Evolutionary conservation across 2,329 filamentous ascomycete genomes (phyloP), one percentile per base, ranked within the genome.

Genomic region (Monilinia aucupariae): DNA sequence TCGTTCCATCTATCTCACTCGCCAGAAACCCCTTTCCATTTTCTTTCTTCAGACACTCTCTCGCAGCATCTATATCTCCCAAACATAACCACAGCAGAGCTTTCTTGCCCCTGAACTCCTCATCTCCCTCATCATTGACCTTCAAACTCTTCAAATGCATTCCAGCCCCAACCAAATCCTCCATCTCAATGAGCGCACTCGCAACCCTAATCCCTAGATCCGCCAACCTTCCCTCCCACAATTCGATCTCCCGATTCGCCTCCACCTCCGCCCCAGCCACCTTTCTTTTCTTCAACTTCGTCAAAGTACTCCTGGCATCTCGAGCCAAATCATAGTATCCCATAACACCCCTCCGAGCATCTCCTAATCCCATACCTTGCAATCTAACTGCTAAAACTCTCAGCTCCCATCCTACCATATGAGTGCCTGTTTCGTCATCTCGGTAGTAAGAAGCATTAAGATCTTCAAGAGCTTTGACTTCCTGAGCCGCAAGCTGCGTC

Each of bases 271-370:
- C 37, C 9, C 55, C 55, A 41, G 45, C 13, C 56, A 41, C 12
- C 43, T 51, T 32, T 20, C 61, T 56, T 60, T 75, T 73, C 15
- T 73, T 76, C 0, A 84, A 80, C 39, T 77, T 79, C 22, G 78
- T 76, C 6, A 90, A 78, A 63, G 82, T 81, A 2, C 79, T 78
- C 22, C 92, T 81, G 2, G 90, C 91, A 74, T 96, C 91, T 10
- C 89, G 78, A 0, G 88, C 92, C 2, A 97, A 81, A 66, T 96
- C 92, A 73, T 96, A 96, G 73, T 96, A 91, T 51, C 89, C 90
- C 81, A 94, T 93, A 63, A 99, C 87, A 4, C 90, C 89, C 65
- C 92, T 83, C 5, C 93, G 82, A 56, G 87, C 85, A 75, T 99
- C 94, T 4, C 88, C 88, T 67, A 94, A 96, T 0, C 91, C 91